Evolutionary conservation across 2,329 filamentous ascomycete species (phyloP).

Genomic region (Cadophora luteo-olivacea): DNA sequence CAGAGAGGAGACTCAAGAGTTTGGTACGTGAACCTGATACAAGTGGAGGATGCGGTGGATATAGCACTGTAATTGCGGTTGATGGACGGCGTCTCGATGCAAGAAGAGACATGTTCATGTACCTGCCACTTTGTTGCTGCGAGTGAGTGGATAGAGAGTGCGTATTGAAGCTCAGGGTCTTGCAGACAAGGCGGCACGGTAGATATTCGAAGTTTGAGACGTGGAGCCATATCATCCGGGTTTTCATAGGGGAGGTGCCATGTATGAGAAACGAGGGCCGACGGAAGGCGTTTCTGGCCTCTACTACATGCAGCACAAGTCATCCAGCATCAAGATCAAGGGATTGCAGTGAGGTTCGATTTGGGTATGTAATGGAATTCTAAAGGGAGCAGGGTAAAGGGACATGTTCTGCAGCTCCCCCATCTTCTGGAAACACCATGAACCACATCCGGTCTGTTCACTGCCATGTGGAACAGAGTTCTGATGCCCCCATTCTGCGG

Average conservation of each 20-base stretch:
- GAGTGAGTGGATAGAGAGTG: neutral
- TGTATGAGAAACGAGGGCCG: neutral
- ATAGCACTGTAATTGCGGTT: neutral
- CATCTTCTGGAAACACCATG: constrained; percentile 12
- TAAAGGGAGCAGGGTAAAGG: constrained; percentile 8
- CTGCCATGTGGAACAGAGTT: constrained; percentile 1
- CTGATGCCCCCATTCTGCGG: neutral
- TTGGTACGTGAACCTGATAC: neutral
- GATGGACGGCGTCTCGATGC: constrained; percentile 1
- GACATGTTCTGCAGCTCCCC: constrained; percentile 11
- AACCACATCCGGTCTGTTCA: constrained; percentile 6
- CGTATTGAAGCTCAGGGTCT: neutral
- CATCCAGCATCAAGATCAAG: neutral
- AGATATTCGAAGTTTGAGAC: neutral
- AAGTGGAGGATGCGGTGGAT: neutral
- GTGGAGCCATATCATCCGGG: neutral
- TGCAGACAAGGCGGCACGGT: neutral
- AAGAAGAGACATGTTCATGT: constrained; percentile 6
- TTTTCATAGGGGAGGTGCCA: neutral
- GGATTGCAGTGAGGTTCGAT: neutral
- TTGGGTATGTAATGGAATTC: constrained; percentile 8
- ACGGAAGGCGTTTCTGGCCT: constrained; percentile 11
- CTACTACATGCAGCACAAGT: neutral
- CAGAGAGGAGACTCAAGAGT: neutral
- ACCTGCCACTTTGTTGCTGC: constrained; percentile 4